Conservation (phyloP, 1,139 yeast genomes). For the Kodamaea sp. region DNA sequence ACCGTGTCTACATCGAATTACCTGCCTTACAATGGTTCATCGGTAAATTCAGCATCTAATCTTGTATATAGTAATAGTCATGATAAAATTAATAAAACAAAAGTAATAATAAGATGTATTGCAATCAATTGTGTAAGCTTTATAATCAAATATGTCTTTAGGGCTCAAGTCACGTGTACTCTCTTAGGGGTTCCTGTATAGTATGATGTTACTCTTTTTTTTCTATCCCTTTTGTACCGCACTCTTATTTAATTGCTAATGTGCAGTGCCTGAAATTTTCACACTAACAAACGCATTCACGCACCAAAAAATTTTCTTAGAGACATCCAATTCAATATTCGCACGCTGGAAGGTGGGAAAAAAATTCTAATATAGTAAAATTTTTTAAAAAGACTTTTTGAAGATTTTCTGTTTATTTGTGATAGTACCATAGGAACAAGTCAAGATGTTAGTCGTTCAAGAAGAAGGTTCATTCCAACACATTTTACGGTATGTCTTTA, state of each 20-base stretch:
- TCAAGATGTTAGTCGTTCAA: constrained; percentile 93
- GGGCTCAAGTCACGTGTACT: constrained; percentile 4
- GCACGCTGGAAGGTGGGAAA: constrained; percentile 6
- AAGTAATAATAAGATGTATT: background rate
- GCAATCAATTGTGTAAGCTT: background rate
- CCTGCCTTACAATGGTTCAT: constrained; percentile 64
- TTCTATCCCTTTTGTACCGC: background rate
- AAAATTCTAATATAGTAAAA: constrained; percentile 9
- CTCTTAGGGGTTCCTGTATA: constrained; percentile 5
- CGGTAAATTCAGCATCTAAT: constrained; percentile 23
- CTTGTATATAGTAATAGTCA: constrained; percentile 13
- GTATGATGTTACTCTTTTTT: background rate
- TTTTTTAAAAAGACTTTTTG: constrained; percentile 5
- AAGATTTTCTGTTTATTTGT: constrained; percentile 7
- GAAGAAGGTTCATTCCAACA: constrained; percentile 99
- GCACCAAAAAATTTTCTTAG: background rate
- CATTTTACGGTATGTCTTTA: constrained; percentile 90
- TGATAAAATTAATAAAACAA: background rate
- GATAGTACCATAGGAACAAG: constrained; percentile 15
- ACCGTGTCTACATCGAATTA: constrained; percentile 70
- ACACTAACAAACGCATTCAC: too few species aligned
- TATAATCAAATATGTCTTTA: background rate
- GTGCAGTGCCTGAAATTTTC: too few species aligned
- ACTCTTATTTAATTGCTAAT: too few species aligned
- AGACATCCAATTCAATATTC: constrained; percentile 1